These are phyloP conservation scores for Lophium mytilinum DNA, from an alignment of 495 filamentous ascomycete genomes.

Conservation along the genomic window DNA sequence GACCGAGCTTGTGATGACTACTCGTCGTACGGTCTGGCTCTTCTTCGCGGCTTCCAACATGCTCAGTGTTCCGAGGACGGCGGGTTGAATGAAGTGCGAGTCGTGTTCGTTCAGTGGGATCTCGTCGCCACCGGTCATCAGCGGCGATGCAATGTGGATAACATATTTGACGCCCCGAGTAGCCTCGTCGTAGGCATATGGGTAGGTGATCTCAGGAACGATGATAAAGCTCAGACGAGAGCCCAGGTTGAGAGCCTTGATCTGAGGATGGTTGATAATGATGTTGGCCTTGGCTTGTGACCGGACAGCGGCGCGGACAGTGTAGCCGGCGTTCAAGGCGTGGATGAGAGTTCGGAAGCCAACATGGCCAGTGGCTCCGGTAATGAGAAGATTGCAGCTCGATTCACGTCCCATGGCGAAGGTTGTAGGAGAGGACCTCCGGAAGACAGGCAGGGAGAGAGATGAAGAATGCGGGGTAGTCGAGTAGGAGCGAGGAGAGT, in stretches of 20 bases:
- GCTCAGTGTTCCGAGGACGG: slow-evolving; percentile 18
- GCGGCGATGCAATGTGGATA: slow-evolving; percentile 39
- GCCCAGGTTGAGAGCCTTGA: neutral
- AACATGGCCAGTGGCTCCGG: slow-evolving; percentile 19
- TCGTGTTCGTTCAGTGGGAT: neutral
- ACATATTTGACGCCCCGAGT: slow-evolving; percentile 35
- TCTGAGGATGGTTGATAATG: slow-evolving; percentile 2
- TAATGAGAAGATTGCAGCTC: slow-evolving; percentile 15
- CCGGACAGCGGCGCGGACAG: slow-evolving; percentile 20
- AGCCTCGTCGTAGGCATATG: slow-evolving; percentile 32
- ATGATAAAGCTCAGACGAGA: slow-evolving; percentile 28
- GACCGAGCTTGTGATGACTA: slow-evolving; percentile 34
- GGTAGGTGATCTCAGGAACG: slow-evolving; percentile 34
- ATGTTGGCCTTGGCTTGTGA: slow-evolving; percentile 5
- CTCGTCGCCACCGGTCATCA: slow-evolving; percentile 1
- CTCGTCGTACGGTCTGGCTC: slow-evolving; percentile 22
- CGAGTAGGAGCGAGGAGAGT: no score
- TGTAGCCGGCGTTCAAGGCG: slow-evolving; percentile 19
- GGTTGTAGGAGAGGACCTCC: no score
- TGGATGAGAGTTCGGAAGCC: slow-evolving; percentile 17
- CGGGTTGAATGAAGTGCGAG: slow-evolving; percentile 27
- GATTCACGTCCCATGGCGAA: neutral
- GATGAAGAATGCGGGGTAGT: no score
- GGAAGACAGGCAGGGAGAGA: no score
- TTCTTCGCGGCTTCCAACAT: slow-evolving; percentile 30